These are phyloP conservation scores for Nectriaceae sp. DNA, from an alignment of 2,329 filamentous ascomycete genomes.

Conservation along the genomic window DNA sequence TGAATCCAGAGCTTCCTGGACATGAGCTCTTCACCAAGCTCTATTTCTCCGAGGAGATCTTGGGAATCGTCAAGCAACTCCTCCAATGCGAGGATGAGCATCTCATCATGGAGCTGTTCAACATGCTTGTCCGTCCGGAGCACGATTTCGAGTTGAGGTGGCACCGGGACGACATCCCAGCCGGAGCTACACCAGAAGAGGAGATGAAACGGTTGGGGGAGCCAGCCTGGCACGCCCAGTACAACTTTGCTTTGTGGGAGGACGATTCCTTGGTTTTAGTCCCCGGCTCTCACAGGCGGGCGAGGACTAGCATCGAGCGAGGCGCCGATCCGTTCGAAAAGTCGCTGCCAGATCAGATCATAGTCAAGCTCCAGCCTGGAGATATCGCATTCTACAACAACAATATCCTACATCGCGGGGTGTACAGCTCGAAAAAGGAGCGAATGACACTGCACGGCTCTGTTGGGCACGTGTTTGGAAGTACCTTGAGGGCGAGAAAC, in stretches of 20 bases:
- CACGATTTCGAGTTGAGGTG: constrained; percentile 73
- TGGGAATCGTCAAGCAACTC: constrained; percentile 65
- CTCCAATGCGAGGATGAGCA: constrained; percentile 59
- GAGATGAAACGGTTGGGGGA: constrained; percentile 63
- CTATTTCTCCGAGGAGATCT: constrained; percentile 71
- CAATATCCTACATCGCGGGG: constrained; percentile 78
- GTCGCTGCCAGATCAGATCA: constrained; percentile 61
- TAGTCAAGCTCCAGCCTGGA: constrained; percentile 68
- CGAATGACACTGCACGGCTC: constrained; percentile 73
- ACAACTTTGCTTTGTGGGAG: constrained; percentile 79
- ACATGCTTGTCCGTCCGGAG: constrained; percentile 77
- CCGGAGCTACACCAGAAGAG: constrained; percentile 64
- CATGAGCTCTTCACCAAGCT: constrained; percentile 61
- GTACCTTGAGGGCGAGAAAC: constrained; percentile 63
- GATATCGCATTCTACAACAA: constrained; percentile 90
- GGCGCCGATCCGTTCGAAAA: constrained; percentile 65
- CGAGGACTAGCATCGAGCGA: constrained; percentile 71
- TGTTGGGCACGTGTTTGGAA: constrained; percentile 62
- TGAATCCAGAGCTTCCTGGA: constrained; percentile 71
- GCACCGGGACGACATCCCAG: constrained; percentile 82
- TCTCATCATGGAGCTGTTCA: constrained; percentile 86
- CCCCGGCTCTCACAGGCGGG: constrained; percentile 72
- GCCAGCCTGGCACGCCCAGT: constrained; percentile 77
- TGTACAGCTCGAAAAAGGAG: constrained; percentile 60
- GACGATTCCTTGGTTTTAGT: constrained; percentile 76